A percentile compares a stretch with the other conserved stretches of the same genome.
phyloP scores from a whole-genome alignment of 2,329 filamentous ascomycete genomes.

The Biscogniauxia mediterranea region DNA sequence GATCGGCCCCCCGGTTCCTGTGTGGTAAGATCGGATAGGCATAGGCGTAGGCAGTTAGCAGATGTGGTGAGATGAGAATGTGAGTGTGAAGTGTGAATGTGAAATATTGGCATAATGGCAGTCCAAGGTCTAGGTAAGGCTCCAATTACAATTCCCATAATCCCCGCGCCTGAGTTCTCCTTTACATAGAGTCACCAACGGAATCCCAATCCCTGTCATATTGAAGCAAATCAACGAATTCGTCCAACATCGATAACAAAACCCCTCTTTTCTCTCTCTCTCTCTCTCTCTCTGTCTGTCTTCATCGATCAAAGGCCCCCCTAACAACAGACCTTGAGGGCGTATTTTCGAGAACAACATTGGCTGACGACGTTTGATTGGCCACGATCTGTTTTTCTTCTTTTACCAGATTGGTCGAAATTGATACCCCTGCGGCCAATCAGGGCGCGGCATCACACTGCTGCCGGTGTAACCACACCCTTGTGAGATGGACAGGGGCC shows the following conservation, averaged over 20 bases:
- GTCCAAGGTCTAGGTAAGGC: too few relatives aligned
- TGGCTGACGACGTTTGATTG: neutral
- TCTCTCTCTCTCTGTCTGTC: too few relatives aligned
- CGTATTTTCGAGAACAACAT: neutral
- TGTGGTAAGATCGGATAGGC: neutral
- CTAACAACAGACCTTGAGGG: neutral
- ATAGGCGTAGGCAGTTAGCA: neutral
- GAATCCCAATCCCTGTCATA: neutral
- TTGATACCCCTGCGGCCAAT: neutral
- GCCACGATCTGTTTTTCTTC: neutral
- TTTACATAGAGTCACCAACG: neutral
- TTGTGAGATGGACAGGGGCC: neutral
- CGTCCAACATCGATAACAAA: neutral
- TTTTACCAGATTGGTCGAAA: neutral
- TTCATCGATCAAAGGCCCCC: neutral
- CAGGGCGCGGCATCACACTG: neutral
- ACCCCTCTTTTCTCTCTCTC: too few relatives aligned
- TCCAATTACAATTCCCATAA: neutral
- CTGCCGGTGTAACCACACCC: neutral
- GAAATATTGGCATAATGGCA: too few relatives aligned
- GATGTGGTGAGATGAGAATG: too few relatives aligned
- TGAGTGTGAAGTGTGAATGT: neutral
- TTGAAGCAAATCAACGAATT: neutral
- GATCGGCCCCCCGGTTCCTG: neutral
- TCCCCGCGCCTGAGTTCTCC: neutral